Conservation (phyloP, 2,329 filamentous ascomycete species). For the Gnomoniopsis sp. region DNA sequence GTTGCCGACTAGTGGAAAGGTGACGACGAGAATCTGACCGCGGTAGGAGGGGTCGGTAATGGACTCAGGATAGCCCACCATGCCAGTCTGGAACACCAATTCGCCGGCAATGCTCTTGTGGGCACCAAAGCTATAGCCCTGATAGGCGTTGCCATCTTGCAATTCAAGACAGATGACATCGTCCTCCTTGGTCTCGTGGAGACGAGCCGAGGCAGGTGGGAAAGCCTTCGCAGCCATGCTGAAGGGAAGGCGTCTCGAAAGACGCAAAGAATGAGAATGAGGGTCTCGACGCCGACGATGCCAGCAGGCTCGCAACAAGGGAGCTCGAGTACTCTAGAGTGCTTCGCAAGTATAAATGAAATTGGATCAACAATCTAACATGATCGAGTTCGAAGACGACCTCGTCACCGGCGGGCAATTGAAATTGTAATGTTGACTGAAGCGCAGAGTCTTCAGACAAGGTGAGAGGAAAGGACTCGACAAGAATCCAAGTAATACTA, state of each 20-base stretch:
- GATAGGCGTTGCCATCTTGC: slow-evolving; percentile 84
- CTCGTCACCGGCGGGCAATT: slow-evolving; percentile 13
- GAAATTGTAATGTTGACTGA: slow-evolving; percentile 3
- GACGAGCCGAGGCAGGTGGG: slow-evolving; percentile 60
- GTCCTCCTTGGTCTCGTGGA: slow-evolving; percentile 50
- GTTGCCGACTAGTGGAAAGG: slow-evolving; percentile 93
- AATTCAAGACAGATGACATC: slow-evolving; percentile 83
- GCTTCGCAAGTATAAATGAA: slow-evolving; percentile 5
- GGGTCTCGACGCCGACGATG: slow-evolving; percentile 7
- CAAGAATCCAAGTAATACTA: neutral
- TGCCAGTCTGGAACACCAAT: slow-evolving; percentile 98
- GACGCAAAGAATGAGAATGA: slow-evolving; percentile 2
- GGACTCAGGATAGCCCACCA: slow-evolving; percentile 97
- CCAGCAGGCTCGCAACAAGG: slow-evolving; percentile 9
- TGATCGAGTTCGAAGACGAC: slow-evolving; percentile 10
- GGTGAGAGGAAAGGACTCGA: neutral
- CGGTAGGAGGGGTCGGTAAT: slow-evolving; percentile 85
- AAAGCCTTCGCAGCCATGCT: slow-evolving; percentile 37
- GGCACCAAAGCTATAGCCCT: slow-evolving; percentile 95
- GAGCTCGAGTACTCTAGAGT: slow-evolving; percentile 4
- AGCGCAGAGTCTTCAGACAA: neutral
- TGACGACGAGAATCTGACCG: slow-evolving; percentile 93
- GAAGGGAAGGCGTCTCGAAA: neutral
- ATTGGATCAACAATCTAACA: slow-evolving; percentile 12
- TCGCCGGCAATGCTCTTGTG: slow-evolving; percentile 93